Base-by-base conservation (phyloP, 1,139 yeast species). In the Yamadazyma sp. region DNA sequence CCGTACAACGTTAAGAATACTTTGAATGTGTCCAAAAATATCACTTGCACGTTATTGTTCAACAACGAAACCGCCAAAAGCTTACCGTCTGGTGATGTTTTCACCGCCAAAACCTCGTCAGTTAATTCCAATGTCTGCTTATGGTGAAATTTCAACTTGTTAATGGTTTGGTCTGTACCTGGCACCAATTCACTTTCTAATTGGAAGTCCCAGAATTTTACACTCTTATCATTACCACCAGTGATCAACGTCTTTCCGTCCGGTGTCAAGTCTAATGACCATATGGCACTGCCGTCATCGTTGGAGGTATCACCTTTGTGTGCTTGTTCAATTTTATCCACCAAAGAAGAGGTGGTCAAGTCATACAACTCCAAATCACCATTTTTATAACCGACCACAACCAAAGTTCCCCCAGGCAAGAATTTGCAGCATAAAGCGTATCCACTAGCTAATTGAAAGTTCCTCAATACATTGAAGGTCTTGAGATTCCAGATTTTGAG, bases 21-120 rank as follows among this genome's bases (percentile, higher is more conserved):
- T 62, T 92, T 94, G 57, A 89, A 73, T 2, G 94, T 72, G 56
- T 92, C 97, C 39, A 82, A 70, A 59, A 84, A 90, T 51, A 92
- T 88, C 22, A 92, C 95, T 62, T 94, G 95, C 35, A 92, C 96
- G 13, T 96, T 92, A 56, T 86, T 88, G 60, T 92, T 96, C 51
- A 92, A 72, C 39, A 94, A 68, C 1, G 97, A 85, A 4, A 86
- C 84, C 2, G 97, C 96, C 40, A 94, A 64, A 43, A 73, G 78
- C 53, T 75, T 85, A 41, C 80, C 70, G 56, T 89, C 94, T 3
- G 95, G 90, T 0, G 97, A 86, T n/a, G 90, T 71, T 45, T 73
- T 80, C 9, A 94, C 88, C 34, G 87, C 68, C 39, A 94, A 67
- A 4, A 92, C 85, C 52, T 90, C 97, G 50, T 92, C 98, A 37